Conservation (phyloP, 352 stramenopile species). For the Peronospora destructor region DNA sequence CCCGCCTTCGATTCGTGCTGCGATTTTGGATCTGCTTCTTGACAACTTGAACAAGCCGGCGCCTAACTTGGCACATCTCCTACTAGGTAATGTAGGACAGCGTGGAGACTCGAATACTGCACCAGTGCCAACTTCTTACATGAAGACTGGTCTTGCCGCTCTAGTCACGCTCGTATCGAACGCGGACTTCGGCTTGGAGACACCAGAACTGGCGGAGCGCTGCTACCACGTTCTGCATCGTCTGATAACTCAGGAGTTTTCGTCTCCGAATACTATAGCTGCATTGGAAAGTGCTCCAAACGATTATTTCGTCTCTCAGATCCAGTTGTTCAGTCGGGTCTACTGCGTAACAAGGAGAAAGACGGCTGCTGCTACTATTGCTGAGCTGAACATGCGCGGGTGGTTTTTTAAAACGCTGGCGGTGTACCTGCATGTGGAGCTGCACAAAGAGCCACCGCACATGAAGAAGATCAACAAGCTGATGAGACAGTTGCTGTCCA, state of each 20-base stretch:
- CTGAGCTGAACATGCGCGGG: slow-evolving; percentile 68
- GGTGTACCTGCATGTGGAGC: slow-evolving; percentile 64
- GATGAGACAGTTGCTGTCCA: slow-evolving; percentile 46
- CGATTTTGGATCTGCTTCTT: slow-evolving; percentile 70
- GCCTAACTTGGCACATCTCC: slow-evolving; percentile 67
- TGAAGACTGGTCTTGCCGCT: slow-evolving; percentile 59
- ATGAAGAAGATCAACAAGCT: slow-evolving; percentile 67
- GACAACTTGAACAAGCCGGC: slow-evolving; percentile 71
- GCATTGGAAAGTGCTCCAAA: slow-evolving; percentile 56
- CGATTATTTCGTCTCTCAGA: slow-evolving; percentile 63
- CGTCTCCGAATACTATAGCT: slow-evolving; percentile 38
- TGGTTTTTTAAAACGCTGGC: slow-evolving; percentile 81
- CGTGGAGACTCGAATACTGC: slow-evolving; percentile 27
- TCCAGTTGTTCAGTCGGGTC: slow-evolving; percentile 50
- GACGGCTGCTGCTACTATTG: slow-evolving; percentile 31
- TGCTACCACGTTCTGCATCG: slow-evolving; percentile 65
- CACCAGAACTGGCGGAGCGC: slow-evolving; percentile 49
- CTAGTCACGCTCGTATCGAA: slow-evolving; percentile 70
- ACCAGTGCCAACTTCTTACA: slow-evolving; percentile 19
- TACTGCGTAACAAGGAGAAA: slow-evolving; percentile 40
- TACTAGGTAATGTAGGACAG: slow-evolving; percentile 54
- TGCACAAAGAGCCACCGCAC: slow-evolving; percentile 61
- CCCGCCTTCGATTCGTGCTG: slow-evolving; percentile 45
- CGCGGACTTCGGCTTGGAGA: slow-evolving; percentile 58
- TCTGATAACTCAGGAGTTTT: slow-evolving; percentile 63